These are phyloP conservation scores for Naganishia vaughanmartiniae DNA, from an alignment of 768 basidiomycete genomes.

Conservation along the genomic window DNA sequence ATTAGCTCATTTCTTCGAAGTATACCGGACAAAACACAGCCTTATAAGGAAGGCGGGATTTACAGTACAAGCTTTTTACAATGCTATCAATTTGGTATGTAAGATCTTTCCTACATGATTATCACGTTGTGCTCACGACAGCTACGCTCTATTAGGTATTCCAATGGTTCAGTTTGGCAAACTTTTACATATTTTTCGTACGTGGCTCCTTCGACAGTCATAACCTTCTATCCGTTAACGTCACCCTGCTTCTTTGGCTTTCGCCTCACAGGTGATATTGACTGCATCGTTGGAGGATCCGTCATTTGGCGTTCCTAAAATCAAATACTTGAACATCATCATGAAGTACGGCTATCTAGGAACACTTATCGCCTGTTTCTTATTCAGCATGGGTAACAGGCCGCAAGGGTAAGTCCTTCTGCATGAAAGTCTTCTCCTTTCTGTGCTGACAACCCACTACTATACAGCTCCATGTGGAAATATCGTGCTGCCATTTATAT, in stretches of 20 bases:
- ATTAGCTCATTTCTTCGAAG: constrained; percentile 78
- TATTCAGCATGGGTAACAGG: constrained; percentile 94
- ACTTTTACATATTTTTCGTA: constrained; percentile 92
- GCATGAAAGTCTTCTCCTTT: not conserved
- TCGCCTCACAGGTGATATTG: constrained; percentile 66
- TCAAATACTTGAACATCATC: constrained; percentile 71
- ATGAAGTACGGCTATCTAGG: constrained; percentile 80
- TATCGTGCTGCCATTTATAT: constrained; percentile 75
- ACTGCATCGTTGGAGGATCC: constrained; percentile 81
- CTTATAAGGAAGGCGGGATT: constrained; percentile 68
- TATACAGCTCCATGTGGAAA: constrained; percentile 69
- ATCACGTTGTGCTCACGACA: not conserved
- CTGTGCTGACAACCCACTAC: not conserved
- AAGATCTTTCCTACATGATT: too few relatives aligned
- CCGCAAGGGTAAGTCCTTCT: constrained; percentile 66
- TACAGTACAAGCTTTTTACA: constrained; percentile 79
- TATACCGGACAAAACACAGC: constrained; percentile 77
- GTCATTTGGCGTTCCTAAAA: constrained; percentile 64
- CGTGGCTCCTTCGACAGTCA: constrained; percentile 45
- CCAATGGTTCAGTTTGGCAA: constrained; percentile 94
- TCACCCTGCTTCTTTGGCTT: not conserved
- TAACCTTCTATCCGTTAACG: too few relatives aligned
- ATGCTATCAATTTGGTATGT: constrained; percentile 66
- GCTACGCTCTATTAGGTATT: constrained; percentile 56
- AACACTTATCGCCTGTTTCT: constrained; percentile 80